phyloP scores from a whole-genome alignment of 306 rosid genomes.

The Gleditsia sinensis region DNA sequence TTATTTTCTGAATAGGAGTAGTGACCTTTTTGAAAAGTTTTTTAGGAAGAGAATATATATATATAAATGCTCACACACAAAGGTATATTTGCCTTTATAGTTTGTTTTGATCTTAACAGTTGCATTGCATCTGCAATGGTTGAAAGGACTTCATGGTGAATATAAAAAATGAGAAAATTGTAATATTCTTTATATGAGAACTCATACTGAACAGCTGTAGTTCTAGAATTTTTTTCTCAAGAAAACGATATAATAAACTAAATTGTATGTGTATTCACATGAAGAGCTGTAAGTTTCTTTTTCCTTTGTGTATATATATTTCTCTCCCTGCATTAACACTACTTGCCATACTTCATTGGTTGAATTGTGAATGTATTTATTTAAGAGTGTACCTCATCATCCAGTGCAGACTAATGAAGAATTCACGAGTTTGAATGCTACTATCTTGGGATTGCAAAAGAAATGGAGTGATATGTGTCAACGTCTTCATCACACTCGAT shows the following conservation, averaged over 20 bases:
- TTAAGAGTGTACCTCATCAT: slow-evolving; percentile 52
- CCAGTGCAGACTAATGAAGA: slow-evolving; percentile 81
- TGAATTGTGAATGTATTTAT: slow-evolving; percentile 35
- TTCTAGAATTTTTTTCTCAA: neutral
- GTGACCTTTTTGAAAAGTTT: slow-evolving; percentile 23
- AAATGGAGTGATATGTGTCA: slow-evolving; percentile 80
- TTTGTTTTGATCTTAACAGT: slow-evolving; percentile 18
- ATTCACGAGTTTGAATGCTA: slow-evolving; percentile 43
- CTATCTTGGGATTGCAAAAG: slow-evolving; percentile 57
- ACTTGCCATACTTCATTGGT: slow-evolving; percentile 1
- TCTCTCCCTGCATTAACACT: slow-evolving; percentile 1
- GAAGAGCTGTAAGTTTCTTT: neutral
- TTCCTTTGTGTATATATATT: slow-evolving; percentile 1
- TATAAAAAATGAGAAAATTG: slow-evolving; percentile 6
- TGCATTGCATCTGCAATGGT: neutral
- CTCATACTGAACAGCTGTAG: neutral
- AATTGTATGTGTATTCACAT: slow-evolving; percentile 8
- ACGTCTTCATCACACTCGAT: slow-evolving; percentile 50
- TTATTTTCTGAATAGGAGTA: slow-evolving; percentile 27
- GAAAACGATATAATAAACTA: neutral
- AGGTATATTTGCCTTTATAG: neutral
- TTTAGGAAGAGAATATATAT: neutral
- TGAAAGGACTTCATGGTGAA: slow-evolving; percentile 8
- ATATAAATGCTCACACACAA: too few relatives aligned
- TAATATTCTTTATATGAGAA: neutral